Evolutionary conservation across 768 basidiomycete species (phyloP).

Genomic region (Suillus discolor): DNA sequence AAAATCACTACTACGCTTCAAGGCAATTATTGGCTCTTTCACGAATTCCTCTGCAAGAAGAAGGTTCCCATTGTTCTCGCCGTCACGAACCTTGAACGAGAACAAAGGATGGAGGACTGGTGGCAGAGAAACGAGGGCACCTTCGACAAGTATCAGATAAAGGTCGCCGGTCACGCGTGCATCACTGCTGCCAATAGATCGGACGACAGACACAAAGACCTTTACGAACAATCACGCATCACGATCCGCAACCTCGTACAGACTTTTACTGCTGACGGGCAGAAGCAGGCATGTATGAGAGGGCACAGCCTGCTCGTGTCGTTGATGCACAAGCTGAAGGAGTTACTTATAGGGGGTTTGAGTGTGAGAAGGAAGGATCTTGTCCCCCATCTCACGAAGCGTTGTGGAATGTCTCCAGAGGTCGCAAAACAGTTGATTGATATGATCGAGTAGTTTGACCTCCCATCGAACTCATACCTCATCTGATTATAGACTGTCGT

Average conservation of each 20-base stretch:
- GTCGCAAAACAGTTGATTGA: constrained; percentile 15
- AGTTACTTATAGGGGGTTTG: constrained; percentile 18
- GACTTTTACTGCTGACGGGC: constrained; percentile 2
- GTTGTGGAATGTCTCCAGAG: constrained; percentile 26
- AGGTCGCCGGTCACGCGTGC: constrained; percentile 34
- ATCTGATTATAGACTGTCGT: background rate
- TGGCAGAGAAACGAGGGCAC: constrained; percentile 16
- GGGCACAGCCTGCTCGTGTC: constrained; percentile 14
- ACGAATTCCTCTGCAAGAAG: constrained; percentile 39
- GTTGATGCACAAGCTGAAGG: constrained; percentile 29
- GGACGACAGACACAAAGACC: constrained; percentile 23
- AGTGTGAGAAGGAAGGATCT: constrained; percentile 24
- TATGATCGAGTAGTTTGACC: background rate
- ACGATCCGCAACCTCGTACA: constrained; percentile 20
- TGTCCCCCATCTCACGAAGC: constrained; percentile 26
- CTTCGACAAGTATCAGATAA: constrained; percentile 29
- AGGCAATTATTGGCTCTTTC: constrained; percentile 43
- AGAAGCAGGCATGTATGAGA: too few relatives aligned
- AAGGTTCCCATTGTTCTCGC: constrained; percentile 29
- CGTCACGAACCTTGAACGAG: constrained; percentile 34
- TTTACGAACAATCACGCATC: constrained; percentile 24
- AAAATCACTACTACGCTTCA: constrained; percentile 37
- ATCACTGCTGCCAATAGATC: constrained; percentile 32
- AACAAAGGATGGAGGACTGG: constrained; percentile 21
- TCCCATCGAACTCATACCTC: background rate